Percentiles rank a stretch among this genome's conserved stretches.
phyloP scores from a whole-genome alignment of 805 yeast genomes.

The Zygosaccharomyces bisporus region DNA sequence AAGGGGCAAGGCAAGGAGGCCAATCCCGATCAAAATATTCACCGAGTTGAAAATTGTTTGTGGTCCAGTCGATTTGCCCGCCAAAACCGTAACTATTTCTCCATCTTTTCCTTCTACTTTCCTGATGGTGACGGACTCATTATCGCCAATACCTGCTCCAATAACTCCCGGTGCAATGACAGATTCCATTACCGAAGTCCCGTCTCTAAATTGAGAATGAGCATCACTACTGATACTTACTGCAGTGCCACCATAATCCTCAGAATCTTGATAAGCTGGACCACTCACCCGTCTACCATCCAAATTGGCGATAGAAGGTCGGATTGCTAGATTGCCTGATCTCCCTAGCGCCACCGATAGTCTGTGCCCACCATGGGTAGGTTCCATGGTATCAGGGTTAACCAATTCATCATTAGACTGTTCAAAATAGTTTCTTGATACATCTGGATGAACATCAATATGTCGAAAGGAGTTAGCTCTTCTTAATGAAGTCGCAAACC shows the following conservation, averaged over 20 bases:
- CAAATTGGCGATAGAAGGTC: constrained; percentile 27
- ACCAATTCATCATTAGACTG: constrained; percentile 58
- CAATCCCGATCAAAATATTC: constrained; percentile 73
- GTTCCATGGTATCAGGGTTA: constrained; percentile 67
- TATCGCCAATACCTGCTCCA: constrained; percentile 41
- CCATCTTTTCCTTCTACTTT: constrained; percentile 71
- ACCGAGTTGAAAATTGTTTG: constrained; percentile 77
- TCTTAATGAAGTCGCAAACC: constrained; percentile 74
- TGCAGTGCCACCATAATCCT: constrained; percentile 41
- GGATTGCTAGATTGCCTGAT: constrained; percentile 23
- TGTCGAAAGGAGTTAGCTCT: constrained; percentile 75
- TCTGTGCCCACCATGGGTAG: constrained; percentile 59
- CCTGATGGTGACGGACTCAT: constrained; percentile 52
- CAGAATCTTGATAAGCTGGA: constrained; percentile 36
- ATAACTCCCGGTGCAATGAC: constrained; percentile 40
- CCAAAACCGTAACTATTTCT: constrained; percentile 61
- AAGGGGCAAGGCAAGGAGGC: constrained; percentile 67
- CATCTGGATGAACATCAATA: constrained; percentile 41
- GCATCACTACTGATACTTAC: constrained; percentile 32
- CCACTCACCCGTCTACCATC: constrained; percentile 22
- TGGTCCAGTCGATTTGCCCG: constrained; percentile 77
- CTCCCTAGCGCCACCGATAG: constrained; percentile 50
- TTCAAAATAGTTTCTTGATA: constrained; percentile 58
- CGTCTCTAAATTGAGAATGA: constrained; percentile 34
- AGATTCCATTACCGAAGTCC: constrained; percentile 45